Percentiles rank a stretch among this genome's conserved stretches.
These are phyloP conservation scores for Penicillium roqueforti DNA, from an alignment of 495 filamentous ascomycete genomes.

Conservation along the genomic window DNA sequence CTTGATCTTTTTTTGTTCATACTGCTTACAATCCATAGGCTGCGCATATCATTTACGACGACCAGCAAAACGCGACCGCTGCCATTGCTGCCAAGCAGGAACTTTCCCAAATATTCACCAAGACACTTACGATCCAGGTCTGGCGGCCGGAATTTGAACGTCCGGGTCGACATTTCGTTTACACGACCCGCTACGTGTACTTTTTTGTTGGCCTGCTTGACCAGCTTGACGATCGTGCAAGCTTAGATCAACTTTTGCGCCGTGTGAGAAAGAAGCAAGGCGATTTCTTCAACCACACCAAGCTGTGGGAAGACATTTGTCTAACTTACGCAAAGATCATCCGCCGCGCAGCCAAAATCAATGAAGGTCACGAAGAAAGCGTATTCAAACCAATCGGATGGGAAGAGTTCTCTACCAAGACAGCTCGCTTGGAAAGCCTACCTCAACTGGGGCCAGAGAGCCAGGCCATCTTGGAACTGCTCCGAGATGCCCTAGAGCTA, in stretches of 20 bases:
- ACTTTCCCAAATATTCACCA: conserved; percentile 85
- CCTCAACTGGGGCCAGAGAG: conserved; percentile 39
- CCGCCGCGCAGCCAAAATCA: conserved; percentile 62
- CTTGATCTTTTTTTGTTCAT: background rate
- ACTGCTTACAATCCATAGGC: conserved; percentile 34
- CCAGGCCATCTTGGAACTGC: conserved; percentile 55
- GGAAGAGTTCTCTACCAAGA: conserved; percentile 73
- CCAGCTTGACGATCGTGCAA: conserved; percentile 69
- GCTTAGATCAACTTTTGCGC: conserved; percentile 74
- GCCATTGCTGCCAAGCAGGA: conserved; percentile 67
- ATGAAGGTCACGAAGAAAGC: conserved; percentile 65
- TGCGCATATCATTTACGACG: conserved; percentile 71
- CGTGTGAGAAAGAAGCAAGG: conserved; percentile 75
- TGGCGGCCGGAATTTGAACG: conserved; percentile 95
- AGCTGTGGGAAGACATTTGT: conserved; percentile 82
- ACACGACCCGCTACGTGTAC: conserved; percentile 82
- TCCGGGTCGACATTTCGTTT: conserved; percentile 88
- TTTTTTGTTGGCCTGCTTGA: conserved; percentile 74
- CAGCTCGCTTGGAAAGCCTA: conserved; percentile 51
- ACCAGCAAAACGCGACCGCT: conserved; percentile 38
- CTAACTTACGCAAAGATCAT: conserved; percentile 69
- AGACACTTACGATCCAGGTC: conserved; percentile 90
- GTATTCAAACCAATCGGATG: conserved; percentile 72
- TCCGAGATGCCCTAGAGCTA: conserved; percentile 83
- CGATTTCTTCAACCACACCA: conserved; percentile 80